Evolutionary conservation across 495 filamentous ascomycete species (phyloP).

Genomic region (Entonaema liquescens): DNA sequence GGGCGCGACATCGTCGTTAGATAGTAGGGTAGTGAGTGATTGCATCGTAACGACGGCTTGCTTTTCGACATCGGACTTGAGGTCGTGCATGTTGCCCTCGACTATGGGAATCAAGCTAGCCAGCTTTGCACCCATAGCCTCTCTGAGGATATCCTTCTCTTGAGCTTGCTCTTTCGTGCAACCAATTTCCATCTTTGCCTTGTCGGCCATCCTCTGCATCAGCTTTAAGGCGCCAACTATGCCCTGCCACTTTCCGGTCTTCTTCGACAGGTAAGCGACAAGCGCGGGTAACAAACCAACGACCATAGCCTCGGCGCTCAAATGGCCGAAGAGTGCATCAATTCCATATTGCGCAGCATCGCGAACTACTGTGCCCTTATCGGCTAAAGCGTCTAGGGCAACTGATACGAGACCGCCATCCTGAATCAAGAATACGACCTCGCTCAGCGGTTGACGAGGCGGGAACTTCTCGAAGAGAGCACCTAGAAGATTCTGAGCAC

Average conservation of each 20-base stretch:
- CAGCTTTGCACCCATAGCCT: constrained; percentile 90
- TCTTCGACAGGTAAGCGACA: constrained; percentile 75
- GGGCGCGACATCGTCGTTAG: constrained; percentile 95
- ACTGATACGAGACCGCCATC: constrained; percentile 75
- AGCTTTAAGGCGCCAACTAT: constrained; percentile 83
- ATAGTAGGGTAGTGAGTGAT: constrained; percentile 86
- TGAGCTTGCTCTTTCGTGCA: constrained; percentile 79
- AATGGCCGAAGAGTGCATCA: constrained; percentile 81
- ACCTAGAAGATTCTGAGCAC: constrained; percentile 93
- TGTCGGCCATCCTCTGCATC: constrained; percentile 89
- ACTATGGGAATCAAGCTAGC: constrained; percentile 91
- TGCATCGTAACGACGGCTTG: constrained; percentile 90
- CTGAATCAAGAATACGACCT: constrained; percentile 80
- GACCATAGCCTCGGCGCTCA: constrained; percentile 83
- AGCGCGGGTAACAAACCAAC: constrained; percentile 80
- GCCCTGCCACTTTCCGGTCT: constrained; percentile 94
- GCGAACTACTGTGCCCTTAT: constrained; percentile 87
- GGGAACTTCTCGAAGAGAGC: constrained; percentile 92
- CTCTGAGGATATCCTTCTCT: constrained; percentile 85
- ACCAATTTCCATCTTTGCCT: constrained; percentile 84
- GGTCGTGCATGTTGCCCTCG: constrained; percentile 93
- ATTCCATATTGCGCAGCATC: constrained; percentile 95
- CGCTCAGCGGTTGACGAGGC: constrained; percentile 76
- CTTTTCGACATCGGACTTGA: constrained; percentile 90
- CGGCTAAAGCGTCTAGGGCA: constrained; percentile 85